Base-by-base conservation (phyloP, 2,329 filamentous ascomycete genomes). In the Periconia sp. region DNA sequence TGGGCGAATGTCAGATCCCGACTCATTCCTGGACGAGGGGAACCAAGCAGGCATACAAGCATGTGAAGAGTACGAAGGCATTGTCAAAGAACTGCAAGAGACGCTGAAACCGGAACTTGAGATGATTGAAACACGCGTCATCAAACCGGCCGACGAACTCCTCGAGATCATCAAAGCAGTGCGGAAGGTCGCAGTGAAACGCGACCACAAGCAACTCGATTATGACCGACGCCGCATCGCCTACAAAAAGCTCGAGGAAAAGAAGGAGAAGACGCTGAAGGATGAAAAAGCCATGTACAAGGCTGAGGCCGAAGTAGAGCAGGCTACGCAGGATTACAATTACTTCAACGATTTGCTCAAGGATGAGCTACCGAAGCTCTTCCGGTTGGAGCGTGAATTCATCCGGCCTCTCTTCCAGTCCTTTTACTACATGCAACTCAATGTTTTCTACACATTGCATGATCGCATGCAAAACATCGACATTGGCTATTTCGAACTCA, bases 361-460 rank as follows among this genome's bases (percentile, higher is more conserved):
- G 79, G 91, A 95, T 17, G 94, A 99, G 77, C 80, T 99, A 58
- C 94, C 94, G 27, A 91, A 92, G 74, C 84, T 99, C 11, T 99
- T 99, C 75, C 75, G 79, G 8, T 85, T 99, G 17, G 94, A 99
- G 75, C 85, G 88, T 59, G 89, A 97, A 74, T 97, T 99, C 74
- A 99, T 99, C 74, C 88, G 91, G 63, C 94, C 94, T 2, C 85
- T 99, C 8, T 99, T 99, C 82, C 94, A 97, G 74, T 96, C 91
- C 10, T 99, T 99, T 79, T 99, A 99, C 78, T 99, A 97, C 81
- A 99, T 99, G 94, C 94, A 99, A 76, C 85, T 99, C 61, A 99
- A 99, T 75, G 91, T 99, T 61, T 99, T 97, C 75, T 99, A 99
- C 77, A 99, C 94, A 1, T 82, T 99, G 50, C 94, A 99, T 74